Conservation (phyloP, 2,329 filamentous ascomycete genomes). For the Sporothrix schenckii region DNA sequence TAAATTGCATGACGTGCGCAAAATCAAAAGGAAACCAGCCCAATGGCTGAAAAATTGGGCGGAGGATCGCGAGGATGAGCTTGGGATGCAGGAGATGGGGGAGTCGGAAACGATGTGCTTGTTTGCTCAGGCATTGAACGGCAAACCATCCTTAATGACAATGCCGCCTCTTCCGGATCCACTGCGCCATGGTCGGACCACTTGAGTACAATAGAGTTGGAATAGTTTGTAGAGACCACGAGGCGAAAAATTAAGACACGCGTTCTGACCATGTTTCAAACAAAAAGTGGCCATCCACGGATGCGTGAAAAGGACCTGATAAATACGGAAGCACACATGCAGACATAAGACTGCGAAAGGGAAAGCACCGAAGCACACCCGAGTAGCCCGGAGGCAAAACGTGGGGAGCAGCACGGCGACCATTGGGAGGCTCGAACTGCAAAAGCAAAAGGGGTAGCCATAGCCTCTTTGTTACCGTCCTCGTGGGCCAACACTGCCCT, state of each 20-base stretch:
- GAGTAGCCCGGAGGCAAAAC: not conserved
- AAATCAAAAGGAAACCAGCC: not conserved
- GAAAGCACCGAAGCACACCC: not conserved
- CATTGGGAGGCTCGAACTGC: not conserved
- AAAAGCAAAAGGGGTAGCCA: too few species aligned
- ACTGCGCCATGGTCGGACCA: constrained; percentile 11
- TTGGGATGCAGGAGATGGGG: not conserved
- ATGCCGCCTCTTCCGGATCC: not conserved
- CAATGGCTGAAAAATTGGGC: not conserved
- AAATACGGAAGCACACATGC: not conserved
- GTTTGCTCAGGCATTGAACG: not conserved
- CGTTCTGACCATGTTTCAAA: not conserved
- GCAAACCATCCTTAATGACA: not conserved
- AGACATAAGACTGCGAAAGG: not conserved
- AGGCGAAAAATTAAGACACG: too few species aligned
- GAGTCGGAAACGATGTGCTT: not conserved
- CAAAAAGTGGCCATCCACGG: not conserved
- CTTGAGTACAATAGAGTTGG: not conserved
- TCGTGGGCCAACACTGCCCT: not conserved
- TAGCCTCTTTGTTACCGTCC: not conserved
- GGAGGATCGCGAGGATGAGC: not conserved
- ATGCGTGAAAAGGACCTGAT: not conserved
- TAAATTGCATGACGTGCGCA: too few species aligned
- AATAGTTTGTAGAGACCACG: too few species aligned
- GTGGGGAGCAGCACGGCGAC: not conserved